phyloP scores from a whole-genome alignment of 805 yeast species.

The Zygoascus bituminiphila region DNA sequence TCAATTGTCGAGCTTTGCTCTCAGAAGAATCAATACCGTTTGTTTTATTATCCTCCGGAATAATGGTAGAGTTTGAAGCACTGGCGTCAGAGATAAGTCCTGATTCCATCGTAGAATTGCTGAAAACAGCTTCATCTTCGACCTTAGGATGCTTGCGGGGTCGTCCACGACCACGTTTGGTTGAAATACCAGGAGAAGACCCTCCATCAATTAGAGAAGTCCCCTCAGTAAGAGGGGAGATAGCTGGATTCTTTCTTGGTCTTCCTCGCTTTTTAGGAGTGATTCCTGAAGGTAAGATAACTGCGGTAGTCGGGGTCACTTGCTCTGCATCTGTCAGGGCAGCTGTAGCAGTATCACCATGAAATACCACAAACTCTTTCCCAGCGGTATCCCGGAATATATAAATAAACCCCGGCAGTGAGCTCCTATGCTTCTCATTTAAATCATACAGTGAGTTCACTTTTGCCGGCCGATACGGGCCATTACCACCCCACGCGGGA shows the following conservation, averaged over 20 bases:
- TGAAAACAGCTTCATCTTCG: constrained; percentile 6
- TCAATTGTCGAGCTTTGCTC: neutral
- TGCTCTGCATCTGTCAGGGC: neutral
- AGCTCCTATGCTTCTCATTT: constrained; percentile 3
- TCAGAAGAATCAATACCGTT: neutral
- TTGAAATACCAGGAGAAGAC: neutral
- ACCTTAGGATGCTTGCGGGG: constrained; percentile 14
- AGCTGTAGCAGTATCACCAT: constrained; percentile 19
- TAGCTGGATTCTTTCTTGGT: constrained; percentile 17
- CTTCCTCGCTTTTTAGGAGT: constrained; percentile 17
- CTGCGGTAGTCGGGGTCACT: constrained; percentile 3
- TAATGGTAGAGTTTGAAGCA: too few species aligned
- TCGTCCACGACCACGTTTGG: constrained; percentile 15
- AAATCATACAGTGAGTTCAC: constrained; percentile 4
- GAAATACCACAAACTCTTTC: constrained; percentile 15
- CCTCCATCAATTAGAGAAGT: neutral
- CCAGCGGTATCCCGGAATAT: constrained; percentile 6
- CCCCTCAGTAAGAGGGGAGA: constrained; percentile 4
- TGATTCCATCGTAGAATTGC: too few species aligned
- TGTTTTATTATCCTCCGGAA: too few species aligned
- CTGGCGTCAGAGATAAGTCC: too few species aligned
- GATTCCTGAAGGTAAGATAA: constrained; percentile 4
- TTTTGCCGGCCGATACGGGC: constrained; percentile 7
- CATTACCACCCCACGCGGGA: constrained; percentile 25
- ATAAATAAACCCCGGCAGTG: constrained; percentile 14